Conservation (phyloP, 2,329 filamentous ascomycete species). For the Aspergillus unguis region DNA sequence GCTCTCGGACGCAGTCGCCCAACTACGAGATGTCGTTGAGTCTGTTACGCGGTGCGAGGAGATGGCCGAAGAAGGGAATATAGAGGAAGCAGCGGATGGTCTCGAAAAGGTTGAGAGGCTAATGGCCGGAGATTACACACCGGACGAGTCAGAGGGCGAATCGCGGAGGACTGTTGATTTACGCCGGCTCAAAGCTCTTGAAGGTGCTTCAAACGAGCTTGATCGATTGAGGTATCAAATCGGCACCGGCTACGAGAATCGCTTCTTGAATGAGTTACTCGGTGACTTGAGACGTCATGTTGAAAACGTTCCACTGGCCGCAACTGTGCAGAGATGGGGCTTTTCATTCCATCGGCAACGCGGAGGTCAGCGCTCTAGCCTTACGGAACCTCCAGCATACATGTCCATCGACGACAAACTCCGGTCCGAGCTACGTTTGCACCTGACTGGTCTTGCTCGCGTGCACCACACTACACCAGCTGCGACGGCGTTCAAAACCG, state of each 20-base stretch:
- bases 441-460: conserved; percentile 74
- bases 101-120: conserved; percentile 77
- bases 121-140: conserved; percentile 66
- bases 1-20: conserved; percentile 75
- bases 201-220: conserved; percentile 75
- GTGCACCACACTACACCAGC: conserved; percentile 77
- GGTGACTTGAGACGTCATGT: conserved; percentile 78
- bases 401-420: conserved; percentile 68
- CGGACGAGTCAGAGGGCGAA: conserved; percentile 27
- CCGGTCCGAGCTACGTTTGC: conserved; percentile 65
- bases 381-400: conserved; percentile 73
- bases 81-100: conserved; percentile 73
- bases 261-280: conserved; percentile 74
- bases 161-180: conserved; percentile 61
- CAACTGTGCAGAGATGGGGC: conserved; percentile 82
- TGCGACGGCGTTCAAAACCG: conserved; percentile 78
- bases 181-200: conserved; percentile 71
- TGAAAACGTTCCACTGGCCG: conserved; percentile 64
- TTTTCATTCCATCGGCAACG: conserved; percentile 69
- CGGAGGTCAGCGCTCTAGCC: conserved; percentile 62
- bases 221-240: conserved; percentile 72
- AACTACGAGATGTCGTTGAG: conserved; percentile 74
- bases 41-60: conserved; percentile 73
- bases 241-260: conserved; percentile 79
- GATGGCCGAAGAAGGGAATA: conserved; percentile 76